A percentile compares a stretch with the other conserved stretches of the same genome.
phyloP scores from a whole-genome alignment of 164 flowering plant genomes.

The Liquidambar formosana region DNA sequence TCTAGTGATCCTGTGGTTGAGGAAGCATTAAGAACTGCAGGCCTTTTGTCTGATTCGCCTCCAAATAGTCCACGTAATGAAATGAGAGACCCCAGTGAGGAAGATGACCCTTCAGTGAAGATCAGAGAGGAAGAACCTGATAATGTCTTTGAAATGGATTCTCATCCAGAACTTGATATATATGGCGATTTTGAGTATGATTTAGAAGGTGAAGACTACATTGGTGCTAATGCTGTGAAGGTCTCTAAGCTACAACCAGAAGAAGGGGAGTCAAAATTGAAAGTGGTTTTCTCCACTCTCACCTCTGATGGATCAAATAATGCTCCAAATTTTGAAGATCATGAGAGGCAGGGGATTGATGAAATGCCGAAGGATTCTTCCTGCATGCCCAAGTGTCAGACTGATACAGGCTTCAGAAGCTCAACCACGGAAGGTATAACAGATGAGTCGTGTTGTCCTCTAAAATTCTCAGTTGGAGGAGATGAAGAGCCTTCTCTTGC shows the following conservation, averaged over 20 bases:
- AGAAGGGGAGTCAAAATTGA: conserved; percentile 54
- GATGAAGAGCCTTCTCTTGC: conserved; percentile 57
- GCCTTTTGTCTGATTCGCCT: conserved; percentile 85
- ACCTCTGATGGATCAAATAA: conserved; percentile 24
- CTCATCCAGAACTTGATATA: conserved; percentile 71
- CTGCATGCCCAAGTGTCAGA: conserved; percentile 3
- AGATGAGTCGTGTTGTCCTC: conserved; percentile 22
- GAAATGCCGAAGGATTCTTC: conserved; percentile 24
- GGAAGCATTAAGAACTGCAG: conserved; percentile 77
- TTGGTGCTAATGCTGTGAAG: conserved; percentile 38
- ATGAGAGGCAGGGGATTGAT: conserved; percentile 12
- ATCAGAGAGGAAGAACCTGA: conserved; percentile 45
- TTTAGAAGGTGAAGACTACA: conserved; percentile 71
- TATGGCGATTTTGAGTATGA: conserved; percentile 94
- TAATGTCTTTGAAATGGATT: conserved; percentile 66
- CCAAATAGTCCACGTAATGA: conserved; percentile 58
- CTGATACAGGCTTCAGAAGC: conserved; percentile 16
- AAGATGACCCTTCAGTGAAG: conserved; percentile 15
- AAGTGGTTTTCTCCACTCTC: conserved; percentile 67
- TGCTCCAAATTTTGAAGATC: conserved; percentile 19
- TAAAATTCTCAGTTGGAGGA: conserved; percentile 30
- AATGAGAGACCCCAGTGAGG: conserved; percentile 22
- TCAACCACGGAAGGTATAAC: conserved; percentile 24
- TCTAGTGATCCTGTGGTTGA: conserved; percentile 40
- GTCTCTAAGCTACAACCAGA: conserved; percentile 42